Conservation (phyloP, 257 asterid genomes). For the Ocimum tenuiflorum region DNA sequence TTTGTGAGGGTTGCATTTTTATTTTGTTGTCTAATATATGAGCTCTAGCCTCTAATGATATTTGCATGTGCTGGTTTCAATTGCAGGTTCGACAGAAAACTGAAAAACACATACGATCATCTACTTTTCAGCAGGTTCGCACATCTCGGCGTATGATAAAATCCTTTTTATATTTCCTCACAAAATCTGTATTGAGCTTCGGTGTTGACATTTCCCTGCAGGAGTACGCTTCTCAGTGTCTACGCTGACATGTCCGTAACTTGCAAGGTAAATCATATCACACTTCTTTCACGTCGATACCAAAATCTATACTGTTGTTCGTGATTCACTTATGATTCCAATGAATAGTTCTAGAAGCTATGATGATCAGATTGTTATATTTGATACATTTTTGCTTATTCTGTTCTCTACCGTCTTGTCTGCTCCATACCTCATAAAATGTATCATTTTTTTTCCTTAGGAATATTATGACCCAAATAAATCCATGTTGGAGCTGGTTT, state of each 20-base stretch:
- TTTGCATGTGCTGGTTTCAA: constrained; percentile 1
- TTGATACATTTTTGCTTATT: too few relatives aligned
- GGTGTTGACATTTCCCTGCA: constrained; percentile 35
- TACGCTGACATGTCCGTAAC: constrained; percentile 99
- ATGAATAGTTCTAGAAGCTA: not conserved
- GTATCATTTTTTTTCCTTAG: constrained; percentile 29
- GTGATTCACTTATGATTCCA: not conserved
- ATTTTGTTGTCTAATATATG: not conserved
- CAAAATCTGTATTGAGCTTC: not conserved
- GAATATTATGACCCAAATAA: constrained; percentile 76
- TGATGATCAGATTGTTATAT: not conserved
- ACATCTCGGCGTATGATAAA: not conserved
- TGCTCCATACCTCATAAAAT: too few relatives aligned
- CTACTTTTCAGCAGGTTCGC: constrained; percentile 88
- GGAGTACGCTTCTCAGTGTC: constrained; percentile 94
- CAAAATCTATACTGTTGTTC: too few relatives aligned
- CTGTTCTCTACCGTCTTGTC: too few relatives aligned
- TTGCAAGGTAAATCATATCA: constrained; percentile 60
- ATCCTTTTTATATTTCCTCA: not conserved
- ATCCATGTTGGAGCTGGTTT: constrained; percentile 94
- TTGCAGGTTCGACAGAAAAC: constrained; percentile 95
- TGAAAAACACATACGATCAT: constrained; percentile 82
- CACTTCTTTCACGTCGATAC: too few relatives aligned
- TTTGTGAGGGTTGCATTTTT: too few relatives aligned
- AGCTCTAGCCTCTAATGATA: too few relatives aligned